These are phyloP conservation scores for Magnaporthales sp. DNA, from an alignment of 2,329 filamentous ascomycete species.

Conservation along the genomic window DNA sequence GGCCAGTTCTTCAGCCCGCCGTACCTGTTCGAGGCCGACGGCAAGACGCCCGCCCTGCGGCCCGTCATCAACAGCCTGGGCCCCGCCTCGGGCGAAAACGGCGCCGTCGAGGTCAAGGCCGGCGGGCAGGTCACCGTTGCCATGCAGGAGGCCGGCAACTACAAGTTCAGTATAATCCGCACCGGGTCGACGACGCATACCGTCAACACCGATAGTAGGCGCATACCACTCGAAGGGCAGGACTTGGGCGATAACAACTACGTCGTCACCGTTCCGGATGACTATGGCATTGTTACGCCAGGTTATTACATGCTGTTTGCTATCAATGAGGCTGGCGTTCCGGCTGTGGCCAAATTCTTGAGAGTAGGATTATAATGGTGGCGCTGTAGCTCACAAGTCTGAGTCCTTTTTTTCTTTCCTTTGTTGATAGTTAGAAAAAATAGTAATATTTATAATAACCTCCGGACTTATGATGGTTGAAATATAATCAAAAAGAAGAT, in stretches of 20 bases:
- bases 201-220: slow-evolving; percentile 11
- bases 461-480: too few species aligned
- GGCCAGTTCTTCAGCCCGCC: slow-evolving; percentile 46
- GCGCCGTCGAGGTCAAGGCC: neutral
- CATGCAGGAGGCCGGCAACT: neutral
- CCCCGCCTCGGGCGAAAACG: slow-evolving; percentile 13
- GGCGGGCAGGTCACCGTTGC: neutral
- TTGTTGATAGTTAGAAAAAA: neutral
- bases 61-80: slow-evolving; percentile 30
- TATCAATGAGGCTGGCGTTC: neutral
- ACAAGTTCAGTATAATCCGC: neutral
- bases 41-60: slow-evolving; percentile 24
- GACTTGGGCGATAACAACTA: neutral
- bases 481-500: too few species aligned
- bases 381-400: neutral
- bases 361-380: neutral
- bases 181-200: slow-evolving; percentile 20
- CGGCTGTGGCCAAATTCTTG: neutral
- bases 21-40: slow-evolving; percentile 41
- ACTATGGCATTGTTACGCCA: neutral
- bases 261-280: neutral
- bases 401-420: too few species aligned
- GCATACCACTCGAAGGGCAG: neutral
- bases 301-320: neutral
- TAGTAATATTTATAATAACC: too few species aligned